Conservation (phyloP, 495 filamentous ascomycete species). For the Penicillium tannophilum region DNA sequence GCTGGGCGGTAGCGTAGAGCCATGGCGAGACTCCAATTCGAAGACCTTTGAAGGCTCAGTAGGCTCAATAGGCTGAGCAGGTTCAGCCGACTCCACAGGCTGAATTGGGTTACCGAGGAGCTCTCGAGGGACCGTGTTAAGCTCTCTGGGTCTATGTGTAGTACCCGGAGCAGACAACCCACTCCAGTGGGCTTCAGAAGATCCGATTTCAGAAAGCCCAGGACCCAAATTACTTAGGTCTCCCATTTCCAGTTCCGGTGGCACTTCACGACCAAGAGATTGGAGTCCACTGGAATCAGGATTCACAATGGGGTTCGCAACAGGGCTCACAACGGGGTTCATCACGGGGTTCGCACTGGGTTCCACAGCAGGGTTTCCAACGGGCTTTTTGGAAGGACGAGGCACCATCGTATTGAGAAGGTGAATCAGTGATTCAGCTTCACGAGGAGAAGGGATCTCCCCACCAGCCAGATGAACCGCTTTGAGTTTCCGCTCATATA, state of each 20-base stretch:
- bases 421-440: slow-evolving; percentile 74
- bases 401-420: slow-evolving; percentile 58
- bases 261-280: slow-evolving; percentile 3
- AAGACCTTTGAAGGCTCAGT: neutral
- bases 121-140: slow-evolving; percentile 1
- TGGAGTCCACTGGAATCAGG: neutral
- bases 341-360: neutral
- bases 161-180: neutral
- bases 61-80: neutral
- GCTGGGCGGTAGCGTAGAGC: neutral
- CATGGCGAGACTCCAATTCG: neutral
- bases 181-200: slow-evolving; percentile 3
- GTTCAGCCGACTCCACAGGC: neutral
- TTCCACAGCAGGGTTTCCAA: neutral
- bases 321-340: neutral
- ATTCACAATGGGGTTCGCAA: neutral
- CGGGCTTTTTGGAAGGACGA: neutral
- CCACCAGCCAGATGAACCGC: slow-evolving; percentile 81
- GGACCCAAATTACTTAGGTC: slow-evolving; percentile 1
- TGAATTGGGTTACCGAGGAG: neutral
- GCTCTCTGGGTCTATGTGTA: neutral
- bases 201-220: neutral
- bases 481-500: slow-evolving; percentile 77
- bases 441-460: slow-evolving; percentile 69
- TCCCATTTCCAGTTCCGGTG: neutral